These are phyloP conservation scores for Zelonia costaricensis DNA, from an alignment of 208 protist genomes.

Conservation along the genomic window DNA sequence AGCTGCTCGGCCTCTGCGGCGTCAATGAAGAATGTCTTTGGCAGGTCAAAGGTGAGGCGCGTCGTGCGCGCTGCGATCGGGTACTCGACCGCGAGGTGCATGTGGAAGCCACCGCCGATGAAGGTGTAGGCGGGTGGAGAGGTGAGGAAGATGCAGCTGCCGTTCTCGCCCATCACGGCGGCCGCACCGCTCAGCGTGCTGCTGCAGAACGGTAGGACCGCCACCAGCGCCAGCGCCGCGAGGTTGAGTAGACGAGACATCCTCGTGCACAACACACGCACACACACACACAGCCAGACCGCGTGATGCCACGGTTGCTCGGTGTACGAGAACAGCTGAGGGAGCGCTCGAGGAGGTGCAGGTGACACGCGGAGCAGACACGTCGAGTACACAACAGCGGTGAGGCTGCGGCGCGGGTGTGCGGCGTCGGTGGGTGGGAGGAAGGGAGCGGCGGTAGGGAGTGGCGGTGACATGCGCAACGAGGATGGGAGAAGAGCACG, in stretches of 20 bases:
- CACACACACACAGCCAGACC: too few relatives aligned
- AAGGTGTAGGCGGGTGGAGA: conserved; percentile 23
- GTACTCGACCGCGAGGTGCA: conserved; percentile 74
- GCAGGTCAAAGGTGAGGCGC: conserved; percentile 43
- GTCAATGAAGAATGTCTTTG: conserved; percentile 75
- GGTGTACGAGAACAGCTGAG: neutral
- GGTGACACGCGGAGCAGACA: neutral
- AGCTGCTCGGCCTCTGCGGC: conserved; percentile 63
- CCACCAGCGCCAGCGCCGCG: neutral
- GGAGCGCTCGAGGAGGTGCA: neutral
- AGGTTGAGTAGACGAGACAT: neutral
- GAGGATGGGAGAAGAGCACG: too few relatives aligned
- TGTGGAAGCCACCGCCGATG: conserved; percentile 72
- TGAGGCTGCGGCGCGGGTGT: too few relatives aligned
- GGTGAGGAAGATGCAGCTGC: conserved; percentile 8
- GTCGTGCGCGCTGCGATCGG: conserved; percentile 25
- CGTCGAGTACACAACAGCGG: too few relatives aligned
- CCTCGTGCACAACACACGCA: too few relatives aligned
- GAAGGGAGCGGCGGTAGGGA: too few relatives aligned
- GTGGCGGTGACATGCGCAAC: too few relatives aligned
- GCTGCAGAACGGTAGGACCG: conserved; percentile 1
- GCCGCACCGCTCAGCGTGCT: neutral
- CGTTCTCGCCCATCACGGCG: neutral
- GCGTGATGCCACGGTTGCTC: too few relatives aligned
- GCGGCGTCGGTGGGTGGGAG: too few relatives aligned